These are phyloP conservation scores for Pseudomonodictys pantanalensis DNA, from an alignment of 495 filamentous ascomycete species.

Conservation along the genomic window DNA sequence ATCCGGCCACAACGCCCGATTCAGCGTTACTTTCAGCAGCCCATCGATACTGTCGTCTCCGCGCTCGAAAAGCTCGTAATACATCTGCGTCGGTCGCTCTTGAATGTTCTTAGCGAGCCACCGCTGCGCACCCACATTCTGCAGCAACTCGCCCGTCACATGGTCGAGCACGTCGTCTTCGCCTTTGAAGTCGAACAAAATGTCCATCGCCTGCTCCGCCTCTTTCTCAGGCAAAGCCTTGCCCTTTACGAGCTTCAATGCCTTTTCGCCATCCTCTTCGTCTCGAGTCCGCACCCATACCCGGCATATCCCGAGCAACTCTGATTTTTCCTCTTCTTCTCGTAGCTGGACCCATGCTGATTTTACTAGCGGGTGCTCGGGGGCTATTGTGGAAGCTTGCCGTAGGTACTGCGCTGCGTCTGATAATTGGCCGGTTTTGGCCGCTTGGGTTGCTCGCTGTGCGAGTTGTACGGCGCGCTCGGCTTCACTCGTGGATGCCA, in stretches of 20 bases:
- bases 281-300: conserved; percentile 52
- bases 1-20: conserved; percentile 55
- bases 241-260: conserved; percentile 52
- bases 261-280: conserved; percentile 58
- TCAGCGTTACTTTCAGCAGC: conserved; percentile 56
- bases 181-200: conserved; percentile 49
- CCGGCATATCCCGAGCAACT: conserved; percentile 53
- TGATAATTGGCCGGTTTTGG: conserved; percentile 21
- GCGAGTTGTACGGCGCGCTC: conserved; percentile 28
- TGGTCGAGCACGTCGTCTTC: conserved; percentile 52
- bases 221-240: conserved; percentile 52
- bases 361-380: conserved; percentile 54
- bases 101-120: conserved; percentile 52
- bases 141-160: conserved; percentile 59
- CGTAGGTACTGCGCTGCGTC: conserved; percentile 52
- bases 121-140: conserved; percentile 54
- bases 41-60: conserved; percentile 61
- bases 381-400: conserved; percentile 61
- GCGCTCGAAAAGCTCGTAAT: conserved; percentile 57
- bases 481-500: conserved; percentile 27
- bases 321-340: conserved; percentile 49
- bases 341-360: conserved; percentile 51
- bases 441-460: conserved; percentile 10
- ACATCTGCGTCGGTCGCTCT: conserved; percentile 50
- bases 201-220: conserved; percentile 53